Evolutionary conservation across 2,329 filamentous ascomycete species (phyloP), one percentile per base, ranked within the genome.

Genomic region (Colletotrichum viniferum): DNA sequence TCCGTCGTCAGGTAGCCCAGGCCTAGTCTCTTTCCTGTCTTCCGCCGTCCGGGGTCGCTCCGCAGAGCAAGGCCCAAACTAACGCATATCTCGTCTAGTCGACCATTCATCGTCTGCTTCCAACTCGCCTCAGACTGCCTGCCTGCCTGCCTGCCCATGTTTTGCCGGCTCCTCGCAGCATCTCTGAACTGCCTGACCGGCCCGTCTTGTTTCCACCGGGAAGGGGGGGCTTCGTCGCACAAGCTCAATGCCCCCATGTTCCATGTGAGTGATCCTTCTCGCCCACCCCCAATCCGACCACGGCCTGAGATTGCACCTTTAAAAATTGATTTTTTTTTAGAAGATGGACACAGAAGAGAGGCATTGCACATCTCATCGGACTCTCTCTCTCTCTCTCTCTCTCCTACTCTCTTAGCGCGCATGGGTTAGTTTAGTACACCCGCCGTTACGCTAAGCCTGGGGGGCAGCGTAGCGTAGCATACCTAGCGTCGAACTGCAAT

Each of bases 371-470:
- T 73, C n/a, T n/a, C 34, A 5, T 32, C 43, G 18, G 38, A 43
- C 38, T 43, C 36, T 38, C 36, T 38, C 36, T 38, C 38, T 43
- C 36, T 38, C 36, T 38, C 36, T 38, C 34, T 38, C 36, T 38
- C 36, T 43, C 8, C n/a, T n/a, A 16, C 12, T 70, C 43, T 56
- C n/a, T 56, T 58, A 36, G 66, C 21, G 56, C 65, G 60, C 71
- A 65, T 60, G 67, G 72, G 36, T 62, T 58, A 66, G 61, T 58
- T 66, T 71, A 61, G 61, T 66, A 61, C 61, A 43, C 38, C 72
- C 61, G 72, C 72, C 72, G 72, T 74, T 74, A 55, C 68, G 61
- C 72, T 74, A 69, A 36, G 36, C 66, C 56, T 48, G 36, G 34
- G 48, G 38, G 38, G 38, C 32, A 64, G 65, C 66, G 55, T 71